Evolutionary conservation across 2,329 filamentous ascomycete species (phyloP).

Genomic region (Rhynchosporium graminicola): DNA sequence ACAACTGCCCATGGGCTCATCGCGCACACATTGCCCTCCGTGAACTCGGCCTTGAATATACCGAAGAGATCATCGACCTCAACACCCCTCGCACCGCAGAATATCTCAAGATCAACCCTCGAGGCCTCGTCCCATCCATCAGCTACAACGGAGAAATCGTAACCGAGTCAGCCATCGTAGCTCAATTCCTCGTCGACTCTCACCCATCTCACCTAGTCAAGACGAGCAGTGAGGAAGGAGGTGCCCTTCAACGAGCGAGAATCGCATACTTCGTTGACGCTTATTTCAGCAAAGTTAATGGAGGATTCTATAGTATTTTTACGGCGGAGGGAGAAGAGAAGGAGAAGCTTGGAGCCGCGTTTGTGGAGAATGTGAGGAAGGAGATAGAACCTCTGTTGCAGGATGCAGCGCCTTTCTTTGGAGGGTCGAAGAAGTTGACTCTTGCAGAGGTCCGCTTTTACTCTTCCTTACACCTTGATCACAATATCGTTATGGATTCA

Average conservation of each 20-base stretch:
- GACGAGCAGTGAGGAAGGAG: constrained; percentile 50
- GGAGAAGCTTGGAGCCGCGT: constrained; percentile 52
- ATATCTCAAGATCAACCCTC: constrained; percentile 77
- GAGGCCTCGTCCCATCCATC: constrained; percentile 73
- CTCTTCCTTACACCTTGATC: not conserved
- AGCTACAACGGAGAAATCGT: constrained; percentile 68
- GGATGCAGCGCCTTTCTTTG: constrained; percentile 61
- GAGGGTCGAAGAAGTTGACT: constrained; percentile 64
- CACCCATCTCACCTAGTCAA: constrained; percentile 69
- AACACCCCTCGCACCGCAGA: constrained; percentile 66
- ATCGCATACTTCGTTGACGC: constrained; percentile 74
- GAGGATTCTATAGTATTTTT: constrained; percentile 50
- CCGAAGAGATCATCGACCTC: constrained; percentile 74
- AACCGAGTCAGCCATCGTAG: constrained; percentile 72
- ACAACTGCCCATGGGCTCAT: constrained; percentile 72
- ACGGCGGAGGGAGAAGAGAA: constrained; percentile 47
- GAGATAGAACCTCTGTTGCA: constrained; percentile 72
- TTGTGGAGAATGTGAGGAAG: constrained; percentile 60
- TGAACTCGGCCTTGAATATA: constrained; percentile 65
- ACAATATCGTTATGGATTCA: not conserved
- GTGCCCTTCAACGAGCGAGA: constrained; percentile 63
- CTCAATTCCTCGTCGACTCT: constrained; percentile 68
- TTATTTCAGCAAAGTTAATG: constrained; percentile 62
- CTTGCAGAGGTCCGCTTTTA: constrained; percentile 66
- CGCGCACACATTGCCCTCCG: constrained; percentile 71